Evolutionary conservation across 768 basidiomycete genomes (phyloP), one percentile per base, ranked within the genome.

Genomic region (Cyclocybe aegerita): DNA sequence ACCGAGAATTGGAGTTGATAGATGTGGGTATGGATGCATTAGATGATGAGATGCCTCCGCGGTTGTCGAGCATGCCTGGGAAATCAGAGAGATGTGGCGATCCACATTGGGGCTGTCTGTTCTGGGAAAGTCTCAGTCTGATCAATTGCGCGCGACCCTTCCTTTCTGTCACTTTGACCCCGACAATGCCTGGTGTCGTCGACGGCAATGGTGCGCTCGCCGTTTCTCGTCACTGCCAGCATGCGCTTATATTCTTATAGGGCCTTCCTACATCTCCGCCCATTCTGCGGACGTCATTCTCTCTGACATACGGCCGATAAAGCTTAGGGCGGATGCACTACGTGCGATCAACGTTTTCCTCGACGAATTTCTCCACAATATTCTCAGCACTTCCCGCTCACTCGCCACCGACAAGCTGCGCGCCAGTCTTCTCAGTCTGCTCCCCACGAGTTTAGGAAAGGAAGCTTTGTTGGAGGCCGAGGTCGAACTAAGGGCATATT

Each of bases 401-500:
- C 73, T 94, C 39, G 71, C 80, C 17, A 89, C 90, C 6, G 82
- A 91, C 51, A 82, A 81, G 53, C 76, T 95, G 49, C 85, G 89
- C 58, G 75, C 80, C 1, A 85, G 85, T 50, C 69, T 93, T 35
- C 76, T 89, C 51, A 84, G 78, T 61, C 73, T 89, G 36, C 71
- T 93, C 29, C 88, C 91, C 7, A 91, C 88, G 4, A 77, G 83
- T 44, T 77, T 97, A 39, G 95, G 93, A 42, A 93, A 97, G 70
- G 90, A 94, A 64, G 93, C 93, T 2, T 74, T 96, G 12, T 73
- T 94, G 43, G 95, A 98, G 70, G 95, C 95, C 0, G 95, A 98
- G 63, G 77, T 98, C 38, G 95, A 97, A 66, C 67, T 97, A 40
- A 79, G 91, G 61, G 91, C 91, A 7, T 94, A 94, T 73, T 88